Evolutionary conservation across 108 stramenopile species (phyloP).

Genomic region (Parmales sp.): DNA sequence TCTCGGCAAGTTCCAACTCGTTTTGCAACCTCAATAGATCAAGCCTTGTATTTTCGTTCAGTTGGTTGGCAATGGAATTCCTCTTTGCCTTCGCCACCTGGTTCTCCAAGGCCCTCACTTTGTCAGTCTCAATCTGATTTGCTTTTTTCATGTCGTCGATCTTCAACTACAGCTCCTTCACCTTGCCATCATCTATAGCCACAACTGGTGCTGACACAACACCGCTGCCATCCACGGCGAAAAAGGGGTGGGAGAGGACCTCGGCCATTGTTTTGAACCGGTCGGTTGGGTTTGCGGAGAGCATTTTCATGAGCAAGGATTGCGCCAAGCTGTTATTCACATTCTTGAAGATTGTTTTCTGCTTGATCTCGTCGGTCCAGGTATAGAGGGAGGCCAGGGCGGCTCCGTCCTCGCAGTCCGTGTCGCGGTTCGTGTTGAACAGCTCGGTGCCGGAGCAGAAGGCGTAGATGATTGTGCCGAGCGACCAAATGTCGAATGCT

Average conservation of each 20-base stretch:
- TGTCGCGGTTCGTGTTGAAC: constrained; percentile 11
- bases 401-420: neutral
- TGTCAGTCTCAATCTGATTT: neutral
- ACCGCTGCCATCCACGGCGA: too few species aligned
- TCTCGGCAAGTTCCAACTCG: too few species aligned
- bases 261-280: neutral
- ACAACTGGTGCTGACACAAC: too few species aligned
- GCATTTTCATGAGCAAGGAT: constrained; percentile 10
- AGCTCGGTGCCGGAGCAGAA: constrained; percentile 16
- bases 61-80: neutral
- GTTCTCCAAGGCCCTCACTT: neutral
- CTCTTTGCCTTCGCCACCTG: neutral
- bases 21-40: too few species aligned
- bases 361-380: constrained; percentile 14
- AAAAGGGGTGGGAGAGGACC: neutral
- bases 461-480: constrained; percentile 26
- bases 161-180: too few species aligned
- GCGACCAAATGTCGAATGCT: constrained; percentile 25
- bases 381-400: neutral
- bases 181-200: too few species aligned
- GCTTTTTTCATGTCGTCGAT: neutral
- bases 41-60: neutral
- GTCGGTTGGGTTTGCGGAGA: neutral
- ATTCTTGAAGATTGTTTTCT: neutral
- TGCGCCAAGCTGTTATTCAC: neutral